Conservation (phyloP, 495 filamentous ascomycete species). For the Daldinia grandis region DNA sequence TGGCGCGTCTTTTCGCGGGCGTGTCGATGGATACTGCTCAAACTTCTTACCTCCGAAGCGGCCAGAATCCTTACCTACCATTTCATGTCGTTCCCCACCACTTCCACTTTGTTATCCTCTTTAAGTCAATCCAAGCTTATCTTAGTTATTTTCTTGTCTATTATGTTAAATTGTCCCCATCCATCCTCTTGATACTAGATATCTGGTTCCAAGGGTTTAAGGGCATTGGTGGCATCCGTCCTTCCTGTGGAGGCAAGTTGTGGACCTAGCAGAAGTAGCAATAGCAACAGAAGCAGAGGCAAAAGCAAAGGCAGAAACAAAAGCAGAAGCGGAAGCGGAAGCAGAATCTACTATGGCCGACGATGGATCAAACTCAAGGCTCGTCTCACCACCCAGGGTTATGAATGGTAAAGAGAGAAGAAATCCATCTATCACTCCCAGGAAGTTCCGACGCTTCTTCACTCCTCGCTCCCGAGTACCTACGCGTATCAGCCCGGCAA, state of each 20-base stretch:
- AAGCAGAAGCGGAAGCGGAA: not conserved
- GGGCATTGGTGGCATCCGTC: constrained; percentile 10
- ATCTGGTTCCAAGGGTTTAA: constrained; percentile 6
- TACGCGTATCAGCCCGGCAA: constrained; percentile 59
- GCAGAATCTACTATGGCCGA: constrained; percentile 17
- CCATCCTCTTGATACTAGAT: not conserved
- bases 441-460: constrained; percentile 84
- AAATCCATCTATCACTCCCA: constrained; percentile 70
- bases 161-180: constrained; percentile 9
- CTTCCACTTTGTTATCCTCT: not conserved
- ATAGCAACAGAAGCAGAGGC: not conserved
- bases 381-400: constrained; percentile 50
- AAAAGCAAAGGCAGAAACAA: too few species aligned
- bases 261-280: constrained; percentile 6
- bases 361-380: constrained; percentile 22
- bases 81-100: constrained; percentile 16
- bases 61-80: constrained; percentile 2
- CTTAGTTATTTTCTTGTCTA: not conserved
- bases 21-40: constrained; percentile 30
- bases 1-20: constrained; percentile 48
- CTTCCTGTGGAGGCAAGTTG: constrained; percentile 9
- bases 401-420: constrained; percentile 54
- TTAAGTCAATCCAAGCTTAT: constrained; percentile 16
- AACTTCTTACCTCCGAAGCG: constrained; percentile 19
- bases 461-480: constrained; percentile 68